Percentiles rank a stretch among this genome's conserved stretches.
Evolutionary conservation across 1,284 basidiomycete species (phyloP).

Genomic region (Fomitopsis betulina): DNA sequence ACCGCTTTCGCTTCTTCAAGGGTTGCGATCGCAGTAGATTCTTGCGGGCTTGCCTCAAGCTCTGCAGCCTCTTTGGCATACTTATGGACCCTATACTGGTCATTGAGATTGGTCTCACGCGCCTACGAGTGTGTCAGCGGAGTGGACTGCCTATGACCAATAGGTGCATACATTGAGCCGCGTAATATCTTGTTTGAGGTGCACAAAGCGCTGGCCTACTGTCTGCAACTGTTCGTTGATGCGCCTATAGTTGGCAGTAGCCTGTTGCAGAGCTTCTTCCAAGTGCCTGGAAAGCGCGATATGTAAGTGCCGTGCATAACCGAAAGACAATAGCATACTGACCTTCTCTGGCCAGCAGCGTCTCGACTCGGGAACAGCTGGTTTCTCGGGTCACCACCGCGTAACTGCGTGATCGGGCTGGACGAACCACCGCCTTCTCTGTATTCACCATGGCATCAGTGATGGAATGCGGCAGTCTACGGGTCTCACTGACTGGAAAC

Average conservation of each 20-base stretch:
- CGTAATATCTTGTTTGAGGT: slow-evolving; percentile 5
- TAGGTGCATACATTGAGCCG: slow-evolving; percentile 7
- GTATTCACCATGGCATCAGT: not conserved
- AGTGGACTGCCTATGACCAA: not conserved
- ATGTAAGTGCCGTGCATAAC: not conserved
- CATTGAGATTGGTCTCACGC: slow-evolving; percentile 5
- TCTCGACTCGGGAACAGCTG: slow-evolving; percentile 44
- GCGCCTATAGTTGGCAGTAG: slow-evolving; percentile 11
- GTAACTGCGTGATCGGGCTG: slow-evolving; percentile 32
- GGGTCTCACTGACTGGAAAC: slow-evolving; percentile 49
- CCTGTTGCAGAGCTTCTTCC: slow-evolving; percentile 14
- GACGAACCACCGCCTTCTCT: slow-evolving; percentile 65
- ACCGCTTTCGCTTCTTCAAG: slow-evolving; percentile 57
- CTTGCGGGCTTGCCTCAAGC: slow-evolving; percentile 67
- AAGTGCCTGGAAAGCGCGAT: slow-evolving; percentile 13
- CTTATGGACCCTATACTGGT: slow-evolving; percentile 20
- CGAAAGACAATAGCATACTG: slow-evolving; percentile 6
- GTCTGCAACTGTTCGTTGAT: slow-evolving; percentile 6
- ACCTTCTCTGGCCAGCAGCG: slow-evolving; percentile 30
- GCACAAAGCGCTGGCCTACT: not conserved
- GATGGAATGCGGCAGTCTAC: not conserved
- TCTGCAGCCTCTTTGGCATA: slow-evolving; percentile 35
- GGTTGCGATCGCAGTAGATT: slow-evolving; percentile 67
- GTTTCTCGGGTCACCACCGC: slow-evolving; percentile 36
- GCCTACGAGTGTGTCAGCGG: slow-evolving; percentile 6